These are phyloP conservation scores for Canavalia gladiata DNA, from an alignment of 306 rosid species.

Conservation along the genomic window DNA sequence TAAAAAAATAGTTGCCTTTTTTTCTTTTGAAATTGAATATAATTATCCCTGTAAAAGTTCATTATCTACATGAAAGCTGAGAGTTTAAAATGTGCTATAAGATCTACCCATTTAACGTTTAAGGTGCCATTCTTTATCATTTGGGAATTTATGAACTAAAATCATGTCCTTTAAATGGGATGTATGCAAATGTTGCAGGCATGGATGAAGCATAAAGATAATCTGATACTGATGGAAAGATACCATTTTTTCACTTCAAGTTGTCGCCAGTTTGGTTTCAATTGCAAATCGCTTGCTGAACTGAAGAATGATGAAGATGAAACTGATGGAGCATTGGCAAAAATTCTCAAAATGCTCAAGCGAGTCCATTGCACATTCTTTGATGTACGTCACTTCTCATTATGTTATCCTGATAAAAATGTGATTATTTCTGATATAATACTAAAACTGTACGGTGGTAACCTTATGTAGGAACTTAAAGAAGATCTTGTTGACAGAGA, in stretches of 20 bases:
- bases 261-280: conserved; percentile 77
- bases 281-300: conserved; percentile 81
- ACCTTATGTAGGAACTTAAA: conserved; percentile 66
- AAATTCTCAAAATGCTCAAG: conserved; percentile 77
- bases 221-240: conserved; percentile 88
- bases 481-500: conserved; percentile 67
- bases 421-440: conserved; percentile 11
- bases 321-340: conserved; percentile 82
- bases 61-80: neutral
- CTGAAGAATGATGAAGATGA: conserved; percentile 80
- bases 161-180: conserved; percentile 14
- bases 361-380: conserved; percentile 72
- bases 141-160: conserved; percentile 30
- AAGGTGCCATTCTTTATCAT: conserved; percentile 27
- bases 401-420: conserved; percentile 3
- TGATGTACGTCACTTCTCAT: conserved; percentile 62
- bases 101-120: conserved; percentile 31
- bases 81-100: conserved; percentile 3
- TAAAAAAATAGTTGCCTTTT: too few relatives aligned
- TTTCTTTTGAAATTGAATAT: neutral
- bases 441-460: conserved; percentile 50
- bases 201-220: conserved; percentile 85
- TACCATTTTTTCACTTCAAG: conserved; percentile 95
- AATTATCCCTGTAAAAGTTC: neutral
- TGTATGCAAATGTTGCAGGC: conserved; percentile 64